Conservation (phyloP, 2,329 filamentous ascomycete genomes). For the Simplicillium sp. region DNA sequence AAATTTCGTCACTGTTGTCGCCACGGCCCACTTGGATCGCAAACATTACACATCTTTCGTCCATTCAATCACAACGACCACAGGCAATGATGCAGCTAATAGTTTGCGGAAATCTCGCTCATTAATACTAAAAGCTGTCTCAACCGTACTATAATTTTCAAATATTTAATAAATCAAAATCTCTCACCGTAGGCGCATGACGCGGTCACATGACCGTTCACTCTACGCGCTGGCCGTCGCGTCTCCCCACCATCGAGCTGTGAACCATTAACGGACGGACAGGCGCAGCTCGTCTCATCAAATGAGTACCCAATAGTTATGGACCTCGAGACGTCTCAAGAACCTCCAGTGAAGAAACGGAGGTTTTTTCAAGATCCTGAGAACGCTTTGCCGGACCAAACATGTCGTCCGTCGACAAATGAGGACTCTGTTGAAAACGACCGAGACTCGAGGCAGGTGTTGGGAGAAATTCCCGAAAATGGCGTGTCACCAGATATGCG, state of each 20-base stretch:
- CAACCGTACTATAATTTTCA: constrained; percentile 1
- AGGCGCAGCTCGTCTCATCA: constrained; percentile 5
- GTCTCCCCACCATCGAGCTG: constrained; percentile 20
- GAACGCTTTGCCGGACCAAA: constrained; percentile 17
- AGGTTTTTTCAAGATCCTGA: constrained; percentile 26
- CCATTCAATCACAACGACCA: no score
- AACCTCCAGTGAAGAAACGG: constrained; percentile 35
- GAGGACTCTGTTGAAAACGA: no score
- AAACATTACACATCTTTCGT: no score
- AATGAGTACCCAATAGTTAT: constrained; percentile 18
- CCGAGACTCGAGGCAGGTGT: constrained; percentile 13
- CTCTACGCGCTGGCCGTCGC: constrained; percentile 25
- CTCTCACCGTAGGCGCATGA: constrained; percentile 4
- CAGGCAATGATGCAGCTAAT: no score
- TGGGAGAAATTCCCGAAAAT: constrained; percentile 10
- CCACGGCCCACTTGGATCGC: no score
- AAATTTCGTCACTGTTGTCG: no score
- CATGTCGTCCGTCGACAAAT: no score
- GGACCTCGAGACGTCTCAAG: constrained; percentile 27
- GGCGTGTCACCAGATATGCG: background rate
- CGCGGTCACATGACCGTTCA: constrained; percentile 30
- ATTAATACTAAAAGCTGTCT: no score
- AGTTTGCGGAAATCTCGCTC: no score
- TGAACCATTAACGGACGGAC: background rate
- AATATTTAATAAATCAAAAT: background rate